Evolutionary conservation across 2,329 filamentous ascomycete genomes (phyloP), one percentile per base, ranked within the genome.

Genomic region (Trichoderma endophyticum): DNA sequence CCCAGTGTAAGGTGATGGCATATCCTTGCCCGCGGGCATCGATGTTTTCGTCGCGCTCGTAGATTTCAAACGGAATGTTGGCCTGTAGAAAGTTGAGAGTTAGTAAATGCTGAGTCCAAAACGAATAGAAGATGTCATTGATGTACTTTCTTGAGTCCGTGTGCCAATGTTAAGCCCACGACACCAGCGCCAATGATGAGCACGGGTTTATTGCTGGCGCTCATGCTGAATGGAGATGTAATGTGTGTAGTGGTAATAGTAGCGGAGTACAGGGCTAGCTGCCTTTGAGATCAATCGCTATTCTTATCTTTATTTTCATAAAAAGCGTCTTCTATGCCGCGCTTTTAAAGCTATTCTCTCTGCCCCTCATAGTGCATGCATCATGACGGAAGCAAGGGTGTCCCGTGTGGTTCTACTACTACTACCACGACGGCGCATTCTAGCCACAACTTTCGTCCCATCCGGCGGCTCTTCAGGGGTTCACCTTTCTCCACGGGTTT

Each of bases 1-100:
- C 85, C 88, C 88, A 90, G 75, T 90, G 87, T 39, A 90, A 78
- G 2, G 88, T 90, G 65, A 91, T 82, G 56, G 86, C 88, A 89
- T 88, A 90, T 62, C 88, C 88, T 54, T 85, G 84, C 3, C 73
- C 72, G 24, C 80, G 80, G 24, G 75, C 74, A 62, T 77, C 76
- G 69, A 78, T 74, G 61, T 78, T 73, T 24, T 74, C 74, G 76
- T 78, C 75, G 43, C 79, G 78, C 71, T 81, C 79, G 73, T 77
- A 81, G 21, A 81, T 71, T 36, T 79, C 73, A 68, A 80, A 81
- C 0, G 79, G 75, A 8, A 80, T 77, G 8, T 75, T 75, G 60
- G 78, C 76, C 79, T 28, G 0, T 5, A 28, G 26, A 15, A 6
- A 9, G 8, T 9, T 51, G 39, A 6, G 30, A 62, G 14, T 67